Base-by-base conservation (phyloP, 768 basidiomycete species). In the Leccinum disarticulatum region DNA sequence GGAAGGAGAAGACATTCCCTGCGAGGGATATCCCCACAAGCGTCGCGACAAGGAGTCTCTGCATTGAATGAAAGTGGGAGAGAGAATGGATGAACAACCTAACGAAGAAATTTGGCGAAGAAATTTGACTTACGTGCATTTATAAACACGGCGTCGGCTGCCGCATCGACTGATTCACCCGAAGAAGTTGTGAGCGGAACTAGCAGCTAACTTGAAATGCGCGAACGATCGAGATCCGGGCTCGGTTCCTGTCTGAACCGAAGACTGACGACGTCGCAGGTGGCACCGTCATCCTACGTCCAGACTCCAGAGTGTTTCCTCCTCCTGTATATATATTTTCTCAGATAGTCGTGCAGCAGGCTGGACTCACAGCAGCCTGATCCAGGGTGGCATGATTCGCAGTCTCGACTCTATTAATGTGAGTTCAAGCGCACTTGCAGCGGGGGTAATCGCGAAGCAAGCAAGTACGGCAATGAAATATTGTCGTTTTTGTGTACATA, bases 21-120 rank as follows among this genome's bases (percentile, higher is more conserved):
- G 70, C 30, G 30, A 74, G 62, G 50, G 77, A 62, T 19, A 77
- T 61, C 19, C 66, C 69, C 46, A 75, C 27, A 41, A 77, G 70
- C 41, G 58, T 28, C n/a, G 36, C 55, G 28, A 59, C 48, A 15
- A 65, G 55, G 11, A 70, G 52, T 36, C 46, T 50, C 46, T 49
- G 59, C 56, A 64, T 61, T 27, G 51, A 47, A 41, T 60, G 79
- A 78, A 77, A 22, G 76, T 76, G 57, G 84, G 87, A 0, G 86
- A 87, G 76, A 77, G 52, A 0, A 85, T 88, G 28, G 33, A 19
- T 9, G 57, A 9, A 17, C 22, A 22, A 58, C 7, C 6, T 17
- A 33, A 51, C n/a, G 27, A 55, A 36, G 25, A 35, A 15, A 14
- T 0, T 43, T n/a, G n/a, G 17, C 10, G 9, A 43, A 55, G 22